Evolutionary conservation across 345 rosid species (phyloP), one percentile per base, ranked within the genome.

Genomic region (Erodium maritimum): DNA sequence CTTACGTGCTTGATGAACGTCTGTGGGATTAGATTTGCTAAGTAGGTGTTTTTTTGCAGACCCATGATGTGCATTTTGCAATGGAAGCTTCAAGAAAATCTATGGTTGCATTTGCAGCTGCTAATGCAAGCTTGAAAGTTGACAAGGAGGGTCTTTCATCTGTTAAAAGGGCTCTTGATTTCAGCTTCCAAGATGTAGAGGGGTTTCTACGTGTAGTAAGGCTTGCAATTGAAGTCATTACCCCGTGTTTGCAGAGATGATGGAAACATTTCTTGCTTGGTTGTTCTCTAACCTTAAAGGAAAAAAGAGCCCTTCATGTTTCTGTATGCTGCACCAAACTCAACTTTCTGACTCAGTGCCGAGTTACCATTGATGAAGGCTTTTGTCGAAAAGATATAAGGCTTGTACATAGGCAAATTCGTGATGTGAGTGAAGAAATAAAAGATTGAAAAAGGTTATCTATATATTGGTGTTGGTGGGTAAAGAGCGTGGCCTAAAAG

Each of bases 81-180:
- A 66, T 87, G 88, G 95, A 82, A 62, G 97, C 95, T 56, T 85
- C 89, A 56, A 77, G 70, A 61, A 91, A 85, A 67, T 79, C 79
- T 59, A 86, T 62, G 58, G 71, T 50, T 65, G 76, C 88, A 60
- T 77, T 83, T 67, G 68, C 57, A 57, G 78, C 81, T 20, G 79
- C 77, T 55, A 71, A 56, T 65, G 65, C 62, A 25, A 57, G 34
- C 63, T 64, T 68, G 70, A 79, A 75, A 69, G 79, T 72, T 65
- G 67, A 74, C 33, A 68, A 50, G 61, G 79, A 82, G 42, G 76
- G 60, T 61, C 54, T 80, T 53, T 46, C 76, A 58, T 71, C 81
- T 64, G 66, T 87, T 65, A 83, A 67, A 72, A 78, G 69, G 67
- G 91, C 70, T 19, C 66, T 85, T 62, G 80, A 85, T 71, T 87